A percentile compares a stretch with the other conserved stretches of the same genome.
Conservation (phyloP, 176 grass and related monocot species). For the bread wheat (Triticum aestivum) region DNA sequence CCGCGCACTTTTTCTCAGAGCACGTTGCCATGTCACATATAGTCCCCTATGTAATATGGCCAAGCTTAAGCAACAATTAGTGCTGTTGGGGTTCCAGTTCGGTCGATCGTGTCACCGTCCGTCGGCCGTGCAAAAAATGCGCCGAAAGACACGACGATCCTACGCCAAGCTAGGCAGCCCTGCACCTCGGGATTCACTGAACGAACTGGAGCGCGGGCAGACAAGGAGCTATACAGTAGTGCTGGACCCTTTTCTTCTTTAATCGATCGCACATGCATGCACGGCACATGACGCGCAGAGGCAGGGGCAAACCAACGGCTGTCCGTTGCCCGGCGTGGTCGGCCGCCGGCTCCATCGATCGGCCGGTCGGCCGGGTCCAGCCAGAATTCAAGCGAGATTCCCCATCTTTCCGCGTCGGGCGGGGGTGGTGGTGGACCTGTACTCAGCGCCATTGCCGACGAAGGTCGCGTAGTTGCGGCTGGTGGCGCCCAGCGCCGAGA, state of each 20-base stretch:
- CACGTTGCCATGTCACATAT: no score
- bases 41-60: no score
- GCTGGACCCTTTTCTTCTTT: not conserved
- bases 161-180: not conserved
- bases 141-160: not conserved
- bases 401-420: no score
- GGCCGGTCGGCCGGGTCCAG: not conserved
- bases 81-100: not conserved
- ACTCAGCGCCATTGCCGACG: no score
- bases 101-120: not conserved
- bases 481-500: no score
- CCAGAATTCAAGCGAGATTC: no score
- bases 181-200: not conserved
- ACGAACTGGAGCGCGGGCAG: not conserved
- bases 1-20: no score
- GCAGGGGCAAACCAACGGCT: not conserved
- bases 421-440: no score
- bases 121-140: not conserved
- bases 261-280: not conserved
- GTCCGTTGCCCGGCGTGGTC: conserved; percentile 16
- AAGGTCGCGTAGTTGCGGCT: no score
- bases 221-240: not conserved
- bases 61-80: no score
- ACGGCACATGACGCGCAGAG: conserved; percentile 1
- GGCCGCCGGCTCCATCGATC: not conserved